Base-by-base conservation (phyloP, 805 yeast genomes). In the Pichia ethanolica region DNA sequence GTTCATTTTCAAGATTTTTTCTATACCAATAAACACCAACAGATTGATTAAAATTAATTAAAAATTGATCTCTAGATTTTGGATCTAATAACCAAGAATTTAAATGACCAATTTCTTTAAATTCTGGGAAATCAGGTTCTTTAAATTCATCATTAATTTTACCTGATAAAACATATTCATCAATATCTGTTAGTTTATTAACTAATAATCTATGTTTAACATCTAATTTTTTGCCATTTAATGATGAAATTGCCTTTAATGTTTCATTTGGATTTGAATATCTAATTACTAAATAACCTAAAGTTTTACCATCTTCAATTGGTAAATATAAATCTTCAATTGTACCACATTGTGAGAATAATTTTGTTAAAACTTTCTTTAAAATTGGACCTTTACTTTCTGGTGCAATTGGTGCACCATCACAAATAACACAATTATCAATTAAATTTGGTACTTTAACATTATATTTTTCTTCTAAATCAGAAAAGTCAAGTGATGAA, bases 401-500 rank as follows among this genome's bases (percentile, higher is more conserved):
- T 51, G 97, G 96, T 28, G 96, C 96, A 53, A 89, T 74, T 57
- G 99, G 99, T 10, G 96, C 90, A 44, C 99, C 99, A 65, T 89
- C 97, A 46, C 89, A 85, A 33, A 91, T 86, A 50, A 91, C 81
- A 63, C 80, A 89, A 61, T 79, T 79, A 61, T 87, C 96, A 32
- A 49, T 35, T 50, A 86, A 74, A 46, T 78, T 80, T 47, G 77
- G 80, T 46, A 12, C 42, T 25, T 65, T 61, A 45, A 85, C 81
- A 27, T 78, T 68, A 67, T 77, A 89, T 68, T 87, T 74, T 50
- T 76, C 81, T 67, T 91, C 97, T 62, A 91, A 75, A 66, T 90
- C 97, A 53, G 88, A 71, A 71, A 87, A 89, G 65, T 85, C 91
- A 59, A 86, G 71, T 56, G 83, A 83, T 45, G 71, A 55, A n/a